Percentiles rank a stretch among this genome's conserved stretches.
These are phyloP conservation scores for Xylogone sp. DNA, from an alignment of 2,329 filamentous ascomycete genomes.

Conservation along the genomic window DNA sequence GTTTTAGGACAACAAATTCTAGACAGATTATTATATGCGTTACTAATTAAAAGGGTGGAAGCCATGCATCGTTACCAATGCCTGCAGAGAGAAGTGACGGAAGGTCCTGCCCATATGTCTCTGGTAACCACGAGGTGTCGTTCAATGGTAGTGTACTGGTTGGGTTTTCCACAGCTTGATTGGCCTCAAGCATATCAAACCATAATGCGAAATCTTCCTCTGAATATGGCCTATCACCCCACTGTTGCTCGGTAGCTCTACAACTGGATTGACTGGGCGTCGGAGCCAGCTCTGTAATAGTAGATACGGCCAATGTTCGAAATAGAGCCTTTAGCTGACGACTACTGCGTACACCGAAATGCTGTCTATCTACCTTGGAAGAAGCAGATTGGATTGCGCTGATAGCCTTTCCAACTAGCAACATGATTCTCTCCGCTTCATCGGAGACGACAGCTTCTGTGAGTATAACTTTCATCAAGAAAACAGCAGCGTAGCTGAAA, in stretches of 20 bases:
- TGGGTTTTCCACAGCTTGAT: background rate
- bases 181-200: background rate
- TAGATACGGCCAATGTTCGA: background rate
- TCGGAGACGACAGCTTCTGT: background rate
- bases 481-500: background rate
- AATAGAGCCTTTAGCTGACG: background rate
- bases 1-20: background rate
- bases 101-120: background rate
- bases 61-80: background rate
- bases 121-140: background rate
- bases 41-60: background rate
- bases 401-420: background rate
- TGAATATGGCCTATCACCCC: background rate
- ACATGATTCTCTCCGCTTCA: background rate
- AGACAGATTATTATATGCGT: background rate
- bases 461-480: background rate
- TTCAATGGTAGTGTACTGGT: background rate
- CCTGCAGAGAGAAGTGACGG: background rate
- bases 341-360: background rate
- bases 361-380: background rate
- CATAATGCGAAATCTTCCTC: background rate
- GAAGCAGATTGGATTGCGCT: background rate
- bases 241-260: background rate
- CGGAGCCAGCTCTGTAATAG: background rate
- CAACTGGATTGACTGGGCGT: background rate